Evolutionary conservation across 306 rosid genomes (phyloP).

Genomic region (Sesbania bispinosa): DNA sequence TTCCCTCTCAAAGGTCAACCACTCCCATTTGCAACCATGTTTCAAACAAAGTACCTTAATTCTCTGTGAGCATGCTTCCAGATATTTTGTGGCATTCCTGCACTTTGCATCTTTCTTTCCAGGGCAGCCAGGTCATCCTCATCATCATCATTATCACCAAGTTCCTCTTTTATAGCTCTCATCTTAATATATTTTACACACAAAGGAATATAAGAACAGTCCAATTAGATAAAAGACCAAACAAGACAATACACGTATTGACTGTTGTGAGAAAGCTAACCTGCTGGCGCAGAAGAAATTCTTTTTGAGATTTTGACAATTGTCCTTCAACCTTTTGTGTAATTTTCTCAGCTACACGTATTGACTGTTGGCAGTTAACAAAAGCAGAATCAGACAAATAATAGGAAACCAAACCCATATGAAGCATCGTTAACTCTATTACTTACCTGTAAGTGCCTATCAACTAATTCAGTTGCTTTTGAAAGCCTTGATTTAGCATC

Average conservation of each 20-base stretch:
- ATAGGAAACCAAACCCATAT: constrained; percentile 20
- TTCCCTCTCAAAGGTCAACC: background rate
- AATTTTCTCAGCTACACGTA: constrained; percentile 98
- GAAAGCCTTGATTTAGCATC: constrained; percentile 93
- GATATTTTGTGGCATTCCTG: constrained; percentile 91
- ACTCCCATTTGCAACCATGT: background rate
- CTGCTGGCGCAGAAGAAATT: constrained; percentile 98
- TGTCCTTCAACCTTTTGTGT: constrained; percentile 99
- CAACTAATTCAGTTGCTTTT: constrained; percentile 95
- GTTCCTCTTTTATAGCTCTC: constrained; percentile 99
- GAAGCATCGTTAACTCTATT: constrained; percentile 14
- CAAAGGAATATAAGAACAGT: constrained; percentile 17
- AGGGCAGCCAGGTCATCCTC: constrained; percentile 88
- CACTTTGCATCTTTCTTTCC: constrained; percentile 96
- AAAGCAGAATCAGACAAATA: constrained; percentile 29
- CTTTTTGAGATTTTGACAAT: constrained; percentile 93
- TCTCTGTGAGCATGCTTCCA: constrained; percentile 97
- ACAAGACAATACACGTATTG: background rate
- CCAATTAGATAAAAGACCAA: constrained; percentile 15
- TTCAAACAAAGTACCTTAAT: constrained; percentile 55
- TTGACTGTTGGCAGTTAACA: constrained; percentile 63
- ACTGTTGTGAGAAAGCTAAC: constrained; percentile 48
- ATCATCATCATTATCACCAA: constrained; percentile 94
- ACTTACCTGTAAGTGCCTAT: constrained; percentile 91
- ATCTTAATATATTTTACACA: constrained; percentile 51